Evolutionary conservation across 805 yeast genomes (phyloP).

Genomic region (Kluyveromyces lactis): DNA sequence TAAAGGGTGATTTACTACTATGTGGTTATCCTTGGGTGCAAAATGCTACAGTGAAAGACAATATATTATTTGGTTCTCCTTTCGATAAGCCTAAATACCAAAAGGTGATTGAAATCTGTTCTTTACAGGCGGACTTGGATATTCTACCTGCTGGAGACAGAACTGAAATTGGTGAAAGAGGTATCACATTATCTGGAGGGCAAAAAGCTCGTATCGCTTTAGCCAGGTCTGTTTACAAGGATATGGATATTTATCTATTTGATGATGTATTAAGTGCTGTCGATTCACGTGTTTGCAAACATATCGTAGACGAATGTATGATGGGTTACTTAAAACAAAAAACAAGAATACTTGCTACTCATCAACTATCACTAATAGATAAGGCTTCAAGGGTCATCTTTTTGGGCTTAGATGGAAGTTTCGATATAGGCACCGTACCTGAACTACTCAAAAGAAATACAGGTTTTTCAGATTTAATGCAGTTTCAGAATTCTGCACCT

Average conservation of each 20-base stretch:
- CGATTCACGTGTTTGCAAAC: slow-evolving; percentile 67
- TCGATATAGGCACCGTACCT: slow-evolving; percentile 52
- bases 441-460: slow-evolving; percentile 40
- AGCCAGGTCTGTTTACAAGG: slow-evolving; percentile 62
- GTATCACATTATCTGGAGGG: slow-evolving; percentile 69
- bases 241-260: slow-evolving; percentile 48
- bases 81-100: slow-evolving; percentile 43
- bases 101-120: slow-evolving; percentile 50
- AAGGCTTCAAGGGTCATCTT: slow-evolving; percentile 58
- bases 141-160: slow-evolving; percentile 57
- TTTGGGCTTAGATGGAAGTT: slow-evolving; percentile 52
- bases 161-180: slow-evolving; percentile 69
- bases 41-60: slow-evolving; percentile 60
- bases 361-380: slow-evolving; percentile 56
- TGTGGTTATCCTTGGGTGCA: slow-evolving; percentile 60
- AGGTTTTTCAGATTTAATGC: slow-evolving; percentile 45
- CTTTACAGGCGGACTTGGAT: slow-evolving; percentile 48
- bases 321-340: slow-evolving; percentile 40
- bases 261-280: slow-evolving; percentile 73
- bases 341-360: slow-evolving; percentile 68
- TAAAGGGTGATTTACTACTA: slow-evolving; percentile 40
- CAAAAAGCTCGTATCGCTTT: slow-evolving; percentile 64
- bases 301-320: slow-evolving; percentile 53
- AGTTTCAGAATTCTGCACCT: slow-evolving; percentile 33
- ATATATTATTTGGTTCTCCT: slow-evolving; percentile 49